Base-by-base conservation (phyloP, 805 yeast species). In the Ogataea chonburiensis region DNA sequence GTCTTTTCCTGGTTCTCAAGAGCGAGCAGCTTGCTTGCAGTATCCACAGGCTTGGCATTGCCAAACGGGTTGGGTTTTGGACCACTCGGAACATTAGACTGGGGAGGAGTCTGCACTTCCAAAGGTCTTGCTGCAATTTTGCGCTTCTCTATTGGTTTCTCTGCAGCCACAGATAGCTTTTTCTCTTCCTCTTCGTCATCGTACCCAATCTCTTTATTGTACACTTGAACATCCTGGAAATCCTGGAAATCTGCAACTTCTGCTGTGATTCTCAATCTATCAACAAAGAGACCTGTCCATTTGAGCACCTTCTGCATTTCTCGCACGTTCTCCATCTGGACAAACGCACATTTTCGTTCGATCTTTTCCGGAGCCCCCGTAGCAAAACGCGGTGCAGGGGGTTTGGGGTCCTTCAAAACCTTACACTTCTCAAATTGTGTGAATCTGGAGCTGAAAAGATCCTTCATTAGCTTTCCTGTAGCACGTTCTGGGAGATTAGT, bases 51-150 rank as follows among this genome's bases (percentile, higher is more conserved):
- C 56, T 77, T 81, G 1, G 94, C 94, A 2, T 71, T 63, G 1
- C 94, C 94, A 61, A 86, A 85, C 5, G 95, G 93, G 54, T 78
- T 84, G 0, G 73, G 50, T 51, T 74, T 80, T 4, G 65, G 49
- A 18, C 31, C 25, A 12, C 11, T 22, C n/a, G 31, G 26, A 10
- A 26, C 17, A 10, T 29, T 32, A 5, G 17, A 3, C 15, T 21
- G 22, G 8, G 31, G 28, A 31, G 30, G 25, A 21, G 28, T 11
- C 17, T 22, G 34, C 9, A 13, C 29, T 14, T 26, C 22, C 17
- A 20, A 26, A 6, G 20, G 34, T 3, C 28, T 31, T 12, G 25
- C 17, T 23, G 34, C 31, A 8, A 25, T 38, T 13, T 17, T 24
- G 5, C 31, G 36, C 25, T 24, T 27, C 17, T 26, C 28, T 7